These are phyloP conservation scores for Mucor indicus DNA, from an alignment of 371 early-diverging fungal genomes.

Conservation along the genomic window DNA sequence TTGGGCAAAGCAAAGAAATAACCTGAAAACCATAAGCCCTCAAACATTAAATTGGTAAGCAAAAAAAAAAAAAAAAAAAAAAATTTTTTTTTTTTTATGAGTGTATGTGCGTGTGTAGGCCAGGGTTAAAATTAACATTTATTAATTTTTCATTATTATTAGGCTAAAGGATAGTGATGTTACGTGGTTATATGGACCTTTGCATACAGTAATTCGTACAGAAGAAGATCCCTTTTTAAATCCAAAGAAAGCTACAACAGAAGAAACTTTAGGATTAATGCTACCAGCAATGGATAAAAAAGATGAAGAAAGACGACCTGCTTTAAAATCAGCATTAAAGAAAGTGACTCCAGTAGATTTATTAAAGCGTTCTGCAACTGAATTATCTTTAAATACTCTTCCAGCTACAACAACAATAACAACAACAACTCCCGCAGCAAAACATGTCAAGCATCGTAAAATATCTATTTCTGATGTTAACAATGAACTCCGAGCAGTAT, in stretches of 20 bases:
- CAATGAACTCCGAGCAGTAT: slow-evolving; percentile 40
- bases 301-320: slow-evolving; percentile 1
- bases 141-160: neutral
- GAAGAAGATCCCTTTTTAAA: slow-evolving; percentile 28
- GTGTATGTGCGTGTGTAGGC: neutral
- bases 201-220: slow-evolving; percentile 43
- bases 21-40: slow-evolving; percentile 55
- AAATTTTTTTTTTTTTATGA: neutral
- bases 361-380: slow-evolving; percentile 39
- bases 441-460: slow-evolving; percentile 23
- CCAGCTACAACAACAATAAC: neutral
- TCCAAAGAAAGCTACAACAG: slow-evolving; percentile 26
- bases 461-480: slow-evolving; percentile 47
- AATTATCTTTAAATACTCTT: slow-evolving; percentile 7
- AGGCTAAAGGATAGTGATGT: slow-evolving; percentile 64
- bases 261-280: slow-evolving; percentile 33
- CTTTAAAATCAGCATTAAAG: slow-evolving; percentile 42
- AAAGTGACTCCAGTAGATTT: slow-evolving; percentile 33
- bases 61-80: neutral
- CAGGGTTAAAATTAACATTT: neutral
- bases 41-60: slow-evolving; percentile 56
- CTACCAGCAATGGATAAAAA: neutral
- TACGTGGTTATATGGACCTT: slow-evolving; percentile 65
- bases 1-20: slow-evolving; percentile 60
- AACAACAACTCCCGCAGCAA: slow-evolving; percentile 20